These are phyloP conservation scores for Penicillium sp. DNA, from an alignment of 2,329 filamentous ascomycete species.

Conservation along the genomic window DNA sequence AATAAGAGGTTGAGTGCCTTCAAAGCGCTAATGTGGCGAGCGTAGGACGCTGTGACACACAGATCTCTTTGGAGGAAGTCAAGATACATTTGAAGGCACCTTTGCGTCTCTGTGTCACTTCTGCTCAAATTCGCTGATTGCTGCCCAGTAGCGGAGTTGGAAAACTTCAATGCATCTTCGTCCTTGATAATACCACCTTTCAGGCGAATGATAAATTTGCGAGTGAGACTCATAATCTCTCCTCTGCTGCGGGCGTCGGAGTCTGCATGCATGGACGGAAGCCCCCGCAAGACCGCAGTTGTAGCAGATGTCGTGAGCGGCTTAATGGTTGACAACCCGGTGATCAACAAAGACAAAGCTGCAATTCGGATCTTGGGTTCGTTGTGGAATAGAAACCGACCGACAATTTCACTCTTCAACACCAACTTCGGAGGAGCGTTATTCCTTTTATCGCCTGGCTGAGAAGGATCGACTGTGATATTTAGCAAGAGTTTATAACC, in stretches of 20 bases:
- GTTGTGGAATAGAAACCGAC: slow-evolving; percentile 48
- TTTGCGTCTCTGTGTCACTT: slow-evolving; percentile 54
- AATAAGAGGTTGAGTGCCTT: slow-evolving; percentile 71
- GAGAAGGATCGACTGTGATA: slow-evolving; percentile 33
- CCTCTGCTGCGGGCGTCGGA: slow-evolving; percentile 85
- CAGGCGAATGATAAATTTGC: slow-evolving; percentile 76
- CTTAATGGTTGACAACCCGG: slow-evolving; percentile 73
- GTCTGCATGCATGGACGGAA: slow-evolving; percentile 77
- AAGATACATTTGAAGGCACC: slow-evolving; percentile 76
- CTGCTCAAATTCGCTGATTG: slow-evolving; percentile 40
- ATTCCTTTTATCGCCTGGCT: slow-evolving; percentile 16
- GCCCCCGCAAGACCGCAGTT: slow-evolving; percentile 63
- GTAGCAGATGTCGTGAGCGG: slow-evolving; percentile 70
- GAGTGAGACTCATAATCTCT: slow-evolving; percentile 74
- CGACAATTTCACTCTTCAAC: slow-evolving; percentile 40
- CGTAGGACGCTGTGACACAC: slow-evolving; percentile 81
- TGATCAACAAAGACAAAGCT: slow-evolving; percentile 79
- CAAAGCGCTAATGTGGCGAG: slow-evolving; percentile 81
- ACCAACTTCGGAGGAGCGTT: slow-evolving; percentile 29
- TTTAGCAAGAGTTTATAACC: slow-evolving; percentile 12
- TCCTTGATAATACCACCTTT: slow-evolving; percentile 63
- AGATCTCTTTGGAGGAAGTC: slow-evolving; percentile 74
- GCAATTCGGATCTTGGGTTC: slow-evolving; percentile 72
- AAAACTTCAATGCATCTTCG: slow-evolving; percentile 30
- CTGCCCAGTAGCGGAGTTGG: slow-evolving; percentile 17